Evolutionary conservation across 805 yeast genomes (phyloP), one percentile per base, ranked within the genome.

Genomic region (Cyberlindnera mycetangii): DNA sequence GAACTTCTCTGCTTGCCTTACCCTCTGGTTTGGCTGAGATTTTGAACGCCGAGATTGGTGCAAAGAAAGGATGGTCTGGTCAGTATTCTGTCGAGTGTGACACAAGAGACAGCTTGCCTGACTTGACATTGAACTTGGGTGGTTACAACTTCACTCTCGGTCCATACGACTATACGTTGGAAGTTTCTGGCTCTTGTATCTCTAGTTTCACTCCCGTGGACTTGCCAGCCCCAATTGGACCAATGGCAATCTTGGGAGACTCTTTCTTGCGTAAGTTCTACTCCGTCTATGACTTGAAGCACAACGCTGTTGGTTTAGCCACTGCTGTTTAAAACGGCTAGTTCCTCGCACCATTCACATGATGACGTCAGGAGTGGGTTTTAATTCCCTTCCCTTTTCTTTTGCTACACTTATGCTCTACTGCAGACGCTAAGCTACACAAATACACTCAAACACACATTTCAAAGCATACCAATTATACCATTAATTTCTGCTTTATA

Each of bases 151-250:
- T 90, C 75, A 85, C 96, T 42, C 81, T 93, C 64, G 62, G 84
- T 51, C 84, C 99, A 32, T 83, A 80, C 62, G 99, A 93, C 66
- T 93, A 93, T 77, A 88, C 92, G 48, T 77, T 93, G 68, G 98
- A 93, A 69, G 86, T 89, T 32, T 80, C 93, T 48, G 99, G 98
- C 34, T 81, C 95, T 35, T 93, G 99, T 77, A 85, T 92, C 60
- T 90, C 97, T 48, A 95, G 95, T 7, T 87, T 93, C 75, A 89
- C 96, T 32, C 95, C 96, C 58, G 81, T 93, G 92, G 99, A 93
- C 65, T 80, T 93, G 81, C 98, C 98, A 42, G 88, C 83, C 60
- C 97, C 97, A 51, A 84, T 92, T 60, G 98, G 98, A 48, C 97
- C 96, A 55, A 70, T 93, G 70, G 96, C 97, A 47, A 92, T 93